Evolutionary conservation across 2,329 filamentous ascomycete species (phyloP).

Genomic region (Verruconis gallopava): DNA sequence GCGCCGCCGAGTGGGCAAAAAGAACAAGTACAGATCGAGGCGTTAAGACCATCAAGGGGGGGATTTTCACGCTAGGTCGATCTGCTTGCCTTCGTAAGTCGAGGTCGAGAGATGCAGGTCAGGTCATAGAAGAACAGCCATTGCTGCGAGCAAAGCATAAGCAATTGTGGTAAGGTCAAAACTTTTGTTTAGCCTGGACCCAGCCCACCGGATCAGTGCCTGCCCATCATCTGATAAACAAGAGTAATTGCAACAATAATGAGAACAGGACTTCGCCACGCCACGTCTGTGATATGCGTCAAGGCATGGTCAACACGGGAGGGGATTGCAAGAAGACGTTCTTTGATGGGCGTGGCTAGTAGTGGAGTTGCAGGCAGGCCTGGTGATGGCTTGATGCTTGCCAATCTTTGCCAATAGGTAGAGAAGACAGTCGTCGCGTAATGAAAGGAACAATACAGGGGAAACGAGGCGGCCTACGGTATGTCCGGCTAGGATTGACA

Average conservation of each 20-base stretch:
- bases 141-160: constrained; percentile 6
- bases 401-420: no score
- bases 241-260: constrained; percentile 1
- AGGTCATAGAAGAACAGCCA: constrained; percentile 8
- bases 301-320: constrained; percentile 7
- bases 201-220: not conserved
- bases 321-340: not conserved
- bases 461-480: no score
- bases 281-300: constrained; percentile 2
- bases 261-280: not conserved
- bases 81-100: constrained; percentile 7
- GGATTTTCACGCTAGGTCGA: constrained; percentile 8
- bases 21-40: constrained; percentile 1
- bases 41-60: constrained; percentile 9
- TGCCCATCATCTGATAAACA: constrained; percentile 2
- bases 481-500: no score
- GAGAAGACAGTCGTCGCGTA: no score
- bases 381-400: not conserved
- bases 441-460: no score
- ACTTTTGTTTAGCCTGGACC: not conserved
- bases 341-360: constrained; percentile 7
- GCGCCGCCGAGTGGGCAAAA: not conserved
- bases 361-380: constrained; percentile 3
- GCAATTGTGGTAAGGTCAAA: constrained; percentile 4
- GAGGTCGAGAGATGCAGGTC: constrained; percentile 8